A percentile compares a stretch with the other conserved stretches of the same genome.
Conservation (phyloP, 345 rosid genomes). For the Arabidopsis arenosa region DNA sequence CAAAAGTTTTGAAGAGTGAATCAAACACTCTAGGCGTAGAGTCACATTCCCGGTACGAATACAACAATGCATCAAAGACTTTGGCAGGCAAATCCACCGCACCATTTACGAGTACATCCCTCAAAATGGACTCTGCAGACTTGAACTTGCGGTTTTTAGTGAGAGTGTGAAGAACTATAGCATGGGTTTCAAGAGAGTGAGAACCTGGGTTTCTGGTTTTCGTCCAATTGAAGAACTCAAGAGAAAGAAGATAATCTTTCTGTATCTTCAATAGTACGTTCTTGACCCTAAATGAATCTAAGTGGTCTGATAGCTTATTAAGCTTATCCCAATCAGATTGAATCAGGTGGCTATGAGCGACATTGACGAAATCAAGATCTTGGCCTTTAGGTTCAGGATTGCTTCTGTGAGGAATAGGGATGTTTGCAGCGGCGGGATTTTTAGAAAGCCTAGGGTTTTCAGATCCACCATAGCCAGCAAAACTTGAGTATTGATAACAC, state of each 20-base stretch:
- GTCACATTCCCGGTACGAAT: slow-evolving; percentile 70
- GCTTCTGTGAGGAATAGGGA: slow-evolving; percentile 75
- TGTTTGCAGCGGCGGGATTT: slow-evolving; percentile 28
- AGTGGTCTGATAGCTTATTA: slow-evolving; percentile 46
- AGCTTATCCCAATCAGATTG: slow-evolving; percentile 85
- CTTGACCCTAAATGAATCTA: slow-evolving; percentile 64
- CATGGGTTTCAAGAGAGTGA: slow-evolving; percentile 61
- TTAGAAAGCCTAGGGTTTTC: slow-evolving; percentile 27
- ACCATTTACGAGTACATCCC: slow-evolving; percentile 41
- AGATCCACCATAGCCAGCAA: slow-evolving; percentile 30
- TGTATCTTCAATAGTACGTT: slow-evolving; percentile 64
- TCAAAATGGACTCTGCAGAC: slow-evolving; percentile 68
- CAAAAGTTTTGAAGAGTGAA: slow-evolving; percentile 66
- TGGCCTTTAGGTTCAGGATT: slow-evolving; percentile 70
- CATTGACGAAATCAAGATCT: slow-evolving; percentile 82
- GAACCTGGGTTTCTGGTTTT: slow-evolving; percentile 52
- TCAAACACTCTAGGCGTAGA: slow-evolving; percentile 86
- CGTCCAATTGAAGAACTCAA: slow-evolving; percentile 77
- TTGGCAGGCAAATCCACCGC: slow-evolving; percentile 52
- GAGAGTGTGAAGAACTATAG: slow-evolving; percentile 72
- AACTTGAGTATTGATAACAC: slow-evolving; percentile 46
- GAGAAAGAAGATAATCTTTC: slow-evolving; percentile 71
- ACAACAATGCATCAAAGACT: slow-evolving; percentile 64
- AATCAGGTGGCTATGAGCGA: slow-evolving; percentile 80
- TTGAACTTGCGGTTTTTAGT: slow-evolving; percentile 71